These are phyloP conservation scores for Spergularia azorica DNA, from an alignment of 179 eudicot species.

Conservation along the genomic window DNA sequence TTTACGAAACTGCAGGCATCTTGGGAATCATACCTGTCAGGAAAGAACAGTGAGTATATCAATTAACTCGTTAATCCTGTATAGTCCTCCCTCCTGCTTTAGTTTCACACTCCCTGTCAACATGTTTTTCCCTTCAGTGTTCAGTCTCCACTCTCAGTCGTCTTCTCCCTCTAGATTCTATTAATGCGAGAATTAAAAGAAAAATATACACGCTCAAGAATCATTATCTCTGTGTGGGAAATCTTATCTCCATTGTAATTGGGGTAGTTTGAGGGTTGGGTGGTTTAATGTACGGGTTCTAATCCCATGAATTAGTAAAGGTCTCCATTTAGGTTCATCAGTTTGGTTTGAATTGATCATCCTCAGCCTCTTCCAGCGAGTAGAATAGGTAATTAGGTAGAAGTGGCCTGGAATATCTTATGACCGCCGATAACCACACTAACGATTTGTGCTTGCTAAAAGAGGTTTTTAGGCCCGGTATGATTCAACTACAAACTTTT, in stretches of 20 bases:
- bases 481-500: no score
- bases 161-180: neutral
- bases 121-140: neutral
- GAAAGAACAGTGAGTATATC: conserved; percentile 55
- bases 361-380: conserved; percentile 8
- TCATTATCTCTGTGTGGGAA: no score
- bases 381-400: conserved; percentile 16
- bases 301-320: neutral
- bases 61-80: neutral
- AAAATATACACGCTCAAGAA: neutral
- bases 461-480: neutral
- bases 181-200: no score
- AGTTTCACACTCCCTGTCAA: neutral
- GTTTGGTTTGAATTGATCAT: conserved; percentile 5
- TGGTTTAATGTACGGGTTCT: conserved; percentile 8
- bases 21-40: conserved; percentile 59
- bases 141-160: neutral
- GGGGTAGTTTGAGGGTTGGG: neutral
- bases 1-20: conserved; percentile 45
- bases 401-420: neutral
- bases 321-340: neutral
- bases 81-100: neutral
- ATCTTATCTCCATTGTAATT: no score
- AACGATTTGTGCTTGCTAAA: conserved; percentile 7
- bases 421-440: neutral